Percentiles rank a stretch among this genome's conserved stretches.
phyloP scores from a whole-genome alignment of 2,329 filamentous ascomycete genomes.

The Trichoderma sp. region DNA sequence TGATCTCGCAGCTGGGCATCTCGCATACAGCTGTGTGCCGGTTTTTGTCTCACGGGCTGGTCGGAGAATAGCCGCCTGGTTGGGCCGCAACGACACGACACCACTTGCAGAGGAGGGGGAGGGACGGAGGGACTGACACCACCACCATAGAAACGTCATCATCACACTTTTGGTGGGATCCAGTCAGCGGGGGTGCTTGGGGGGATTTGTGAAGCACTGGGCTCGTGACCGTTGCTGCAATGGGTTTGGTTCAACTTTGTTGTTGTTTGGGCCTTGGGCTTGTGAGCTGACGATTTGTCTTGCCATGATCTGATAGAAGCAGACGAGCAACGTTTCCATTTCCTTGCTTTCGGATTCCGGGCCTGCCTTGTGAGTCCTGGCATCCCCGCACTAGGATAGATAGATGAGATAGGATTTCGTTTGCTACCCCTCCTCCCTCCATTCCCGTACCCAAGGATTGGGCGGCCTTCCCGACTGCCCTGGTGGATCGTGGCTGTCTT shows the following conservation, averaged over 20 bases:
- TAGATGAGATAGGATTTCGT: not conserved
- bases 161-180: not conserved
- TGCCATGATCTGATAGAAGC: not conserved
- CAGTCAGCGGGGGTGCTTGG: not conserved
- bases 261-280: not conserved
- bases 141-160: not conserved
- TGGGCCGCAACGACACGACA: not conserved
- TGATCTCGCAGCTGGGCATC: conserved; percentile 18
- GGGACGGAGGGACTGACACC: not conserved
- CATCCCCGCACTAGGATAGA: conserved; percentile 1
- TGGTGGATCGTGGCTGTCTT: conserved; percentile 15
- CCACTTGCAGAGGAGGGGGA: not conserved
- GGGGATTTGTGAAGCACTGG: conserved; percentile 3
- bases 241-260: not conserved
- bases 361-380: not conserved
- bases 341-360: not conserved
- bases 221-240: not conserved
- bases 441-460: not conserved
- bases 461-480: conserved; percentile 16
- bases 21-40: conserved; percentile 9
- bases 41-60: conserved; percentile 6
- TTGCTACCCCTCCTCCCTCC: not conserved
- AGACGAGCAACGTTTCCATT: not conserved
- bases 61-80: conserved; percentile 11
- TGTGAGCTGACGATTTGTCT: not conserved